phyloP scores from a whole-genome alignment of 257 asterid species.

The Solanum piurae region DNA sequence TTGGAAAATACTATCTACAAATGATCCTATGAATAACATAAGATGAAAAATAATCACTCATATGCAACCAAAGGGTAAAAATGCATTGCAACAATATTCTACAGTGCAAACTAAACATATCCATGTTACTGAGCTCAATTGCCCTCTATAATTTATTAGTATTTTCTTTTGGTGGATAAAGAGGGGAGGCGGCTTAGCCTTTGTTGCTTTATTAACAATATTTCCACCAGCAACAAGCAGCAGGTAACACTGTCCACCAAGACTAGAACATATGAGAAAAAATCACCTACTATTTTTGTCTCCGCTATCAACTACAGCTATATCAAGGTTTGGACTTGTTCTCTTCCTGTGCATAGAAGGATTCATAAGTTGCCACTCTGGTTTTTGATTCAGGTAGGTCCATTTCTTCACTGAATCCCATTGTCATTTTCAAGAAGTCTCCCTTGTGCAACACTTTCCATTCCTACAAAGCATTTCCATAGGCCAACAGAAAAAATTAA shows the following conservation, averaged over 20 bases:
- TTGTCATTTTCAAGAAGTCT: conserved; percentile 53
- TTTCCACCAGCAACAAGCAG: too few relatives aligned
- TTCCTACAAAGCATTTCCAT: conserved; percentile 23
- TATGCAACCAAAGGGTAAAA: too few relatives aligned
- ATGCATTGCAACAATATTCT: too few relatives aligned
- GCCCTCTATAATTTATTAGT: not conserved
- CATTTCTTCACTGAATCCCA: conserved; percentile 40
- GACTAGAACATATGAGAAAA: not conserved
- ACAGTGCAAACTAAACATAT: too few relatives aligned
- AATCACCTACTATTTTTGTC: not conserved
- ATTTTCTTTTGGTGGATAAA: not conserved
- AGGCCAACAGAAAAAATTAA: not conserved
- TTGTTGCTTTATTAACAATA: not conserved
- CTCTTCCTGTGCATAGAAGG: conserved; percentile 22
- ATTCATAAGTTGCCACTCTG: conserved; percentile 46
- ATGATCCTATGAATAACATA: too few relatives aligned
- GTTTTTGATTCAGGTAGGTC: conserved; percentile 26
- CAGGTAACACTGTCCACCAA: not conserved
- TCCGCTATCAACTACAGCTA: not conserved
- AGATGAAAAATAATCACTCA: too few relatives aligned
- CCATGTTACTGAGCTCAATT: too few relatives aligned
- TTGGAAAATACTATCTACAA: not conserved
- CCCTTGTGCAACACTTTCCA: conserved; percentile 55
- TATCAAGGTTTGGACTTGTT: not conserved
- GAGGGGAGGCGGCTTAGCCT: not conserved